Conservation (phyloP, 2,329 filamentous ascomycete genomes). For the Trichoderma sp. region DNA sequence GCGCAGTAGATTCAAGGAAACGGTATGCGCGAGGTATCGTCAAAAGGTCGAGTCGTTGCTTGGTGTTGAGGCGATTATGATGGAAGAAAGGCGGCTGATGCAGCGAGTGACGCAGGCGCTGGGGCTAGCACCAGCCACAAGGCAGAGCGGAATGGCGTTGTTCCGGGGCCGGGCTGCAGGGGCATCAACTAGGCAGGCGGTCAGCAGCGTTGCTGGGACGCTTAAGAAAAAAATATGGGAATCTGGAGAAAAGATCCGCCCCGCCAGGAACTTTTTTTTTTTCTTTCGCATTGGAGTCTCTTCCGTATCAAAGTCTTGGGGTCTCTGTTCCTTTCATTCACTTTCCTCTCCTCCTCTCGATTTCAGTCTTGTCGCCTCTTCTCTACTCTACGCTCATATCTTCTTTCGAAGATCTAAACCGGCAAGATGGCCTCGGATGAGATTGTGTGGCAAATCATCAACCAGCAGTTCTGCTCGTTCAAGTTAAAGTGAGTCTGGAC, state of each 20-base stretch:
- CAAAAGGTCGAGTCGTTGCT: slow-evolving; percentile 5
- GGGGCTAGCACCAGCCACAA: not conserved
- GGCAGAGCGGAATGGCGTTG: slow-evolving; percentile 18
- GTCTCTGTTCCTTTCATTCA: not conserved
- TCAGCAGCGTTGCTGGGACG: slow-evolving; percentile 27
- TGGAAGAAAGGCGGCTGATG: slow-evolving; percentile 19
- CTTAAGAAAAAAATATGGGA: slow-evolving; percentile 32
- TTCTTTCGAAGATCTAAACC: not conserved
- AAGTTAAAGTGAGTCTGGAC: slow-evolving; percentile 73
- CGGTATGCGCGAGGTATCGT: slow-evolving; percentile 7
- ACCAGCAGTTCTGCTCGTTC: slow-evolving; percentile 92
- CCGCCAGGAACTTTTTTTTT: slow-evolving; percentile 31
- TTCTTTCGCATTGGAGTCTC: slow-evolving; percentile 11
- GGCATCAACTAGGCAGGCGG: slow-evolving; percentile 33
- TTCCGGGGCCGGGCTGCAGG: slow-evolving; percentile 30
- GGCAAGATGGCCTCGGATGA: slow-evolving; percentile 83
- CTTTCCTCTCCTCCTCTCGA: not conserved
- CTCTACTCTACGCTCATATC: not conserved
- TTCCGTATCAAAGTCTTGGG: slow-evolving; percentile 2
- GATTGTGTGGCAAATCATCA: slow-evolving; percentile 96
- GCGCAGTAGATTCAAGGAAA: not conserved
- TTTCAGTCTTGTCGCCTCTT: not conserved
- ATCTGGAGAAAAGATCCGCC: slow-evolving; percentile 30
- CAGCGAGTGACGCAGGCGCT: slow-evolving; percentile 26
- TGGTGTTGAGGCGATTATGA: slow-evolving; percentile 22